Base-by-base conservation (phyloP, 2,329 filamentous ascomycete genomes). In the Didymella arachidicola region DNA sequence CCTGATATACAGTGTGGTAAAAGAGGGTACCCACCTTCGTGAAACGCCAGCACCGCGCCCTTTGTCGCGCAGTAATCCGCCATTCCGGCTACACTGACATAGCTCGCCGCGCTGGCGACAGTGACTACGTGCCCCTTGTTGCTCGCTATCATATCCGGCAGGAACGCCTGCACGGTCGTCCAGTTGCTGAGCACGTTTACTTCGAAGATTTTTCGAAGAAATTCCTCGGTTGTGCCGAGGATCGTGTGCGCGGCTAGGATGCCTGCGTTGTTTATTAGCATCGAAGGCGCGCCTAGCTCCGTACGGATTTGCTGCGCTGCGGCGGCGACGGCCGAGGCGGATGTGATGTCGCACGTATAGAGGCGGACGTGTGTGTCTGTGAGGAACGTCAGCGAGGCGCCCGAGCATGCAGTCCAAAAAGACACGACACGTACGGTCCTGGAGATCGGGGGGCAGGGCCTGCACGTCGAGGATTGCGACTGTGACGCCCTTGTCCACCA, bases 61-160 rank as follows among this genome's bases (percentile, higher is more conserved):
- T 86, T 86, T 45, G 80, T 81, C 49, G 78, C 78, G 41, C 76
- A 78, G 68, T 86, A 87, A 60, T 85, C 82, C 10, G 80, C 80
- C 61, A 86, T 81, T 29, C 82, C 79, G 1, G 77, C 79, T 4
- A 81, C 62, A 0, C 75, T 74, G 5, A 83, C 57, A 64, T 82
- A 86, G 34, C 80, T 82, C 10, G 83, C 83, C 66, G 82, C 77
- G 57, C 81, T 84, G 2, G 85, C 84, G 14, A 87, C 78, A 0
- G 83, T 85, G 11, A 87, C 77, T 29, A 87, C 76, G 60, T 87
- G 84, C 2, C 85, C 85, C 70, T 68, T 80, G 55, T 77, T 72
- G 18, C 63, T 51, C 3, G 59, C 51, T 19, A 77, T 66, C 76
- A 78, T 78, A 44, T 67, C 66, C 2, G 76, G 76, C 7, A 78